A percentile compares a stretch with the other conserved stretches of the same genome.
phyloP scores from a whole-genome alignment of 768 basidiomycete species.

The Suillus sp. region DNA sequence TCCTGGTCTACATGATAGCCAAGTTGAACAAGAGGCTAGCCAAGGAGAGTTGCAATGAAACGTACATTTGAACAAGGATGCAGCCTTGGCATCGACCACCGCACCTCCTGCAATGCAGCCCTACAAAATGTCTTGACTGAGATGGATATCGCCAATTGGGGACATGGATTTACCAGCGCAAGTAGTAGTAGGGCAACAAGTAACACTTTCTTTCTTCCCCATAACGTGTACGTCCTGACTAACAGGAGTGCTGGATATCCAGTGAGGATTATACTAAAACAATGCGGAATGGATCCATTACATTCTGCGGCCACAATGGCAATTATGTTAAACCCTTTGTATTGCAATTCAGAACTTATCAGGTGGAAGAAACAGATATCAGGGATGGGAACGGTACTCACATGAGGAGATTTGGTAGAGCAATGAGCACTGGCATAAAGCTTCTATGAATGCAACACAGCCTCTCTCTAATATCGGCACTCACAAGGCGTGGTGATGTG shows the following conservation, averaged over 20 bases:
- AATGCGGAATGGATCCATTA: not conserved
- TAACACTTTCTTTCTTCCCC: not conserved
- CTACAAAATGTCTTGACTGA: not conserved
- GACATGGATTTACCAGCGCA: not conserved
- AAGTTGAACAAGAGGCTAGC: not conserved
- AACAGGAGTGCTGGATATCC: not conserved
- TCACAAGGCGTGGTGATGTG: not conserved
- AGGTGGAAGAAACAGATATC: not conserved
- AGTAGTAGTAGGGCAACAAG: not conserved
- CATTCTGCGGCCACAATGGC: not conserved
- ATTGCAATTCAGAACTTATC: too few species aligned
- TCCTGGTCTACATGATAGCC: slow-evolving; percentile 2
- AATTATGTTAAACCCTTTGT: not conserved
- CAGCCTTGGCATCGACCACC: not conserved
- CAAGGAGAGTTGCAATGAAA: not conserved
- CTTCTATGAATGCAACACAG: not conserved
- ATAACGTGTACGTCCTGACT: slow-evolving; percentile 3
- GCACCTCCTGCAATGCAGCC: not conserved
- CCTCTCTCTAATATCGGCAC: not conserved
- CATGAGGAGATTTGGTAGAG: not conserved
- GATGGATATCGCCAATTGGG: not conserved
- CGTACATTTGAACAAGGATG: not conserved
- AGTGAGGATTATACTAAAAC: not conserved
- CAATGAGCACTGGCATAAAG: not conserved
- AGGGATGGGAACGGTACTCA: not conserved